phyloP scores from a whole-genome alignment of 2,329 filamentous ascomycete genomes.

The Verticillium nonalfalfae region DNA sequence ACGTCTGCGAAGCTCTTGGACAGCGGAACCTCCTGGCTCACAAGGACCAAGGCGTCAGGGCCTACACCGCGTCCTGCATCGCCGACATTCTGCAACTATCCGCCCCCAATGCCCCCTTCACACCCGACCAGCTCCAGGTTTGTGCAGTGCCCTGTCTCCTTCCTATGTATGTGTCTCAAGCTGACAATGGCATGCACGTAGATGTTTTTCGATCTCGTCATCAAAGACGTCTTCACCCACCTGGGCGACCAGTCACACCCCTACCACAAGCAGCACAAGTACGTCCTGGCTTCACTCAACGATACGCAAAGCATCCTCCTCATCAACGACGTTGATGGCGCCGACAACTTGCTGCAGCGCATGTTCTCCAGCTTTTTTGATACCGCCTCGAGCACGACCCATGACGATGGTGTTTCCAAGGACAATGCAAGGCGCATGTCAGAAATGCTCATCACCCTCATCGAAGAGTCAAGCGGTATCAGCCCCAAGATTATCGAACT shows the following conservation, averaged over 20 bases:
- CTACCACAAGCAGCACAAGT: constrained; percentile 90
- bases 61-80: constrained; percentile 81
- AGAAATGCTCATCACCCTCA: constrained; percentile 72
- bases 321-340: constrained; percentile 77
- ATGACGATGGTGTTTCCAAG: constrained; percentile 79
- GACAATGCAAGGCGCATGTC: constrained; percentile 93
- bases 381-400: constrained; percentile 69
- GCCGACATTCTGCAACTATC: constrained; percentile 91
- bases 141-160: constrained; percentile 13
- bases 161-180: too few relatives aligned
- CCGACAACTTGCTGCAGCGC: constrained; percentile 70
- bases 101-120: constrained; percentile 93
- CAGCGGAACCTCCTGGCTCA: constrained; percentile 78
- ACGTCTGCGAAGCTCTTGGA: constrained; percentile 79
- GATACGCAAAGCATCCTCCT: constrained; percentile 94
- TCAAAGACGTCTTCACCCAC: constrained; percentile 75
- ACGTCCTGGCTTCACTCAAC: constrained; percentile 80
- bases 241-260: constrained; percentile 81
- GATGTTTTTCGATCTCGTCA: constrained; percentile 91
- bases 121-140: constrained; percentile 83
- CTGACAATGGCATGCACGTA: constrained; percentile 25
- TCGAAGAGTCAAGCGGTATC: constrained; percentile 77
- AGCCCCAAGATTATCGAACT: constrained; percentile 81
- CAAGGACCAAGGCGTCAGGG: constrained; percentile 89
- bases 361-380: constrained; percentile 91